Percentiles rank a stretch among this genome's conserved stretches.
Evolutionary conservation across 306 rosid species (phyloP).

Genomic region (Rosa persica): DNA sequence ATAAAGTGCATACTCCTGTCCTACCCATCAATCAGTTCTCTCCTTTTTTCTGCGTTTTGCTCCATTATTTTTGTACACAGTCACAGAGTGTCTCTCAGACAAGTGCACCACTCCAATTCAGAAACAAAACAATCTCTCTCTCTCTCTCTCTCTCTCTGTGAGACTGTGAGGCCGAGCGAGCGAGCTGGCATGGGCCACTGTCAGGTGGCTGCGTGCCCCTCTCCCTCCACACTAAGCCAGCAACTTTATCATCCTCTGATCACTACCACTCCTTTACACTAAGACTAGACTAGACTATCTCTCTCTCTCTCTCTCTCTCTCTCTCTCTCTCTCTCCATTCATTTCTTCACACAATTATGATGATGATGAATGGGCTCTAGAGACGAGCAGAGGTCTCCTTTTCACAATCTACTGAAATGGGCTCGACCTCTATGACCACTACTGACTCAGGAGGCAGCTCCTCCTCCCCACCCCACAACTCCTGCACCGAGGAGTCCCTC

Average conservation of each 20-base stretch:
- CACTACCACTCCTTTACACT: conserved; percentile 21
- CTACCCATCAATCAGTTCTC: background rate
- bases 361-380: conserved; percentile 39
- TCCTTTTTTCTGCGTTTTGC: background rate
- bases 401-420: conserved; percentile 34
- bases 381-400: background rate
- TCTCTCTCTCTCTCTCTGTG: background rate
- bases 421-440: conserved; percentile 40
- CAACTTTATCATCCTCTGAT: conserved; percentile 20
- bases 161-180: background rate
- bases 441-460: conserved; percentile 53
- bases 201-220: conserved; percentile 48
- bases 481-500: conserved; percentile 60
- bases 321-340: background rate
- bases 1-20: background rate
- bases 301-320: background rate
- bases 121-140: background rate
- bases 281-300: background rate
- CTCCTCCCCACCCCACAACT: conserved; percentile 41
- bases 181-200: conserved; percentile 73
- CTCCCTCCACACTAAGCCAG: background rate
- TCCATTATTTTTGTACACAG: conserved; percentile 30
- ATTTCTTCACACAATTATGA: background rate
- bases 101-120: conserved; percentile 23
- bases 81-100: conserved; percentile 2